Evolutionary conservation across 805 yeast genomes (phyloP).

Genomic region (Isabelozyma pseudorhagii): DNA sequence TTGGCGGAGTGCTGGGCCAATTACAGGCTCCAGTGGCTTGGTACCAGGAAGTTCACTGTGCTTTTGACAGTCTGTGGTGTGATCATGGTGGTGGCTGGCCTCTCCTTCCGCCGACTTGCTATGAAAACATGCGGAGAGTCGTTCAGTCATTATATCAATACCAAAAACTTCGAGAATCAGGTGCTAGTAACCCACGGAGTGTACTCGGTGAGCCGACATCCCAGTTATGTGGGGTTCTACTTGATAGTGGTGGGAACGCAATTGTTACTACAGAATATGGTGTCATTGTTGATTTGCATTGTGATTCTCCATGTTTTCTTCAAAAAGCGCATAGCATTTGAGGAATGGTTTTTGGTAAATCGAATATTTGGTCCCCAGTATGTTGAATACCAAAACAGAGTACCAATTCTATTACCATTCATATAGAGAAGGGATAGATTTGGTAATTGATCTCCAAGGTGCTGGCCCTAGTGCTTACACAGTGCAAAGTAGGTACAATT

Average conservation of each 20-base stretch:
- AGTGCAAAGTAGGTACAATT: no score
- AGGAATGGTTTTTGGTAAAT: conserved; percentile 28
- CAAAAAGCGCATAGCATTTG: conserved; percentile 26
- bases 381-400: conserved; percentile 16
- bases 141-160: conserved; percentile 31
- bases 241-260: conserved; percentile 31
- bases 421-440: conserved; percentile 2
- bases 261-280: conserved; percentile 19
- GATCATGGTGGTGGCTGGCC: conserved; percentile 17
- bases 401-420: conserved; percentile 28
- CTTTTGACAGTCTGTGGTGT: conserved; percentile 11
- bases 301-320: conserved; percentile 24
- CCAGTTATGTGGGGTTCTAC: conserved; percentile 38
- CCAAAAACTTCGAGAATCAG: conserved; percentile 8
- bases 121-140: conserved; percentile 33
- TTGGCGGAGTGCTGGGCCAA: conserved; percentile 18
- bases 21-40: not conserved
- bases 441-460: not conserved
- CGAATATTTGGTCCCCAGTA: conserved; percentile 27
- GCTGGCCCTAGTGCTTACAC: no score
- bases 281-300: conserved; percentile 12
- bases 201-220: conserved; percentile 31
- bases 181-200: conserved; percentile 30
- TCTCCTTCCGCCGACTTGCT: conserved; percentile 22
- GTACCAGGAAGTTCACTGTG: conserved; percentile 1